Conservation (phyloP, 306 rosid genomes). For the Begonia fuchsioides region DNA sequence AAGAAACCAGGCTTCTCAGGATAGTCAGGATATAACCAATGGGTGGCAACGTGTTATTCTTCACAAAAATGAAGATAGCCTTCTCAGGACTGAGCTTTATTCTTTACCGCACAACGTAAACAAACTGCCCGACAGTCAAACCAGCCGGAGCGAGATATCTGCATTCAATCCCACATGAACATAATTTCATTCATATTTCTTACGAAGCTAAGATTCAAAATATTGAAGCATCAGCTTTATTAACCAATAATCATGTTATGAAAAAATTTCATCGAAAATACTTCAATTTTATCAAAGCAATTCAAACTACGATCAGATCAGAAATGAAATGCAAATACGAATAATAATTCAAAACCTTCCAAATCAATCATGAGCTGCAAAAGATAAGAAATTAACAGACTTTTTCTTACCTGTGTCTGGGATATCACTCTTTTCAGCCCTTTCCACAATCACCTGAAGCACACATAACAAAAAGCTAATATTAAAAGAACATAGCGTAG, state of each 20-base stretch:
- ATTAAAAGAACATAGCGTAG: background rate
- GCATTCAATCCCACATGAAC: background rate
- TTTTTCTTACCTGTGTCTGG: slow-evolving; percentile 50
- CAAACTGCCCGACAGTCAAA: slow-evolving; percentile 46
- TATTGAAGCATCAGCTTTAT: too few relatives aligned
- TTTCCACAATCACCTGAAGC: slow-evolving; percentile 50
- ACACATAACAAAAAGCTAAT: background rate
- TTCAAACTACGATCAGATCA: too few relatives aligned
- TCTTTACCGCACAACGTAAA: slow-evolving; percentile 35
- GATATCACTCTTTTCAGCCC: slow-evolving; percentile 47
- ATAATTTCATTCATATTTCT: too few relatives aligned
- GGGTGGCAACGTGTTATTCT: slow-evolving; percentile 32
- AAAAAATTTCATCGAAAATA: too few relatives aligned
- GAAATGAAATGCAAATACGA: too few relatives aligned
- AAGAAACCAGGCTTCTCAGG: too few relatives aligned
- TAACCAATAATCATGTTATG: too few relatives aligned
- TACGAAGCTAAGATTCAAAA: too few relatives aligned
- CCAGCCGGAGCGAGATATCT: slow-evolving; percentile 46
- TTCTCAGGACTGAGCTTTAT: slow-evolving; percentile 40
- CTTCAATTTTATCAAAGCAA: too few relatives aligned
- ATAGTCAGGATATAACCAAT: slow-evolving; percentile 10
- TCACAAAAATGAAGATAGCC: slow-evolving; percentile 38
- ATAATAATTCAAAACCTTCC: too few relatives aligned
- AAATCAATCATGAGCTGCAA: background rate
- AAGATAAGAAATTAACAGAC: slow-evolving; percentile 16